Conservation (phyloP, 2,329 filamentous ascomycete genomes). For the Fusarium protoensiforme region DNA sequence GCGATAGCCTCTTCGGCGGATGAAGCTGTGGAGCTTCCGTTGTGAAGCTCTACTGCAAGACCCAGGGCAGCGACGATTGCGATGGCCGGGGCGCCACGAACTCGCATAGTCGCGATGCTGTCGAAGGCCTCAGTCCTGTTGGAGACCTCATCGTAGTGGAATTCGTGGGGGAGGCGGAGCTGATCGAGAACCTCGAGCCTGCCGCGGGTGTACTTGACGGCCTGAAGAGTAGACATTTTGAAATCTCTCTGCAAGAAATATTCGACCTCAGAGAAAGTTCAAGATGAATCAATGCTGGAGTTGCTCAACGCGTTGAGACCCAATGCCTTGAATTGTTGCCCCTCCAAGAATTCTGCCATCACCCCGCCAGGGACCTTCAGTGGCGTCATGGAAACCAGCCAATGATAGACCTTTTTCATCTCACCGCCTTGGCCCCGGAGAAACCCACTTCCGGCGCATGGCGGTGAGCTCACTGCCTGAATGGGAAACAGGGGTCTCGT, state of each 20-base stretch:
- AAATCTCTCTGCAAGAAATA: background rate
- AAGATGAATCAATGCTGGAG: background rate
- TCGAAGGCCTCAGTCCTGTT: slow-evolving; percentile 82
- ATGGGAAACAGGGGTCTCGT: slow-evolving; percentile 24
- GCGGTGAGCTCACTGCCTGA: slow-evolving; percentile 39
- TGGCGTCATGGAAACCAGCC: slow-evolving; percentile 31
- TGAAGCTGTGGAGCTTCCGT: slow-evolving; percentile 57
- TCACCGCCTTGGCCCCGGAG: slow-evolving; percentile 44
- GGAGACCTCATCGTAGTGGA: slow-evolving; percentile 79
- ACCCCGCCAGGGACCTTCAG: slow-evolving; percentile 41
- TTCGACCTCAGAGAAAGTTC: background rate
- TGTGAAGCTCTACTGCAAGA: slow-evolving; percentile 84
- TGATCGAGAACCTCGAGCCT: slow-evolving; percentile 83
- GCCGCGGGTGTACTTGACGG: slow-evolving; percentile 80
- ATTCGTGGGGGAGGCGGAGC: slow-evolving; percentile 82
- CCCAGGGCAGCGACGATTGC: slow-evolving; percentile 96
- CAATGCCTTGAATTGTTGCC: slow-evolving; percentile 35
- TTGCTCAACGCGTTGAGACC: background rate
- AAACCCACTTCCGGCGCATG: slow-evolving; percentile 42
- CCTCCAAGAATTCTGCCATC: slow-evolving; percentile 48
- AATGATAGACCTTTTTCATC: slow-evolving; percentile 12
- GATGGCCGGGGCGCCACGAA: slow-evolving; percentile 88
- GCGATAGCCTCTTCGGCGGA: slow-evolving; percentile 68
- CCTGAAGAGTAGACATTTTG: slow-evolving; percentile 72
- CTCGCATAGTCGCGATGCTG: slow-evolving; percentile 83